These are phyloP conservation scores for Theileria orientalis DNA, from an alignment of 169 alveolate genomes.

Conservation along the genomic window DNA sequence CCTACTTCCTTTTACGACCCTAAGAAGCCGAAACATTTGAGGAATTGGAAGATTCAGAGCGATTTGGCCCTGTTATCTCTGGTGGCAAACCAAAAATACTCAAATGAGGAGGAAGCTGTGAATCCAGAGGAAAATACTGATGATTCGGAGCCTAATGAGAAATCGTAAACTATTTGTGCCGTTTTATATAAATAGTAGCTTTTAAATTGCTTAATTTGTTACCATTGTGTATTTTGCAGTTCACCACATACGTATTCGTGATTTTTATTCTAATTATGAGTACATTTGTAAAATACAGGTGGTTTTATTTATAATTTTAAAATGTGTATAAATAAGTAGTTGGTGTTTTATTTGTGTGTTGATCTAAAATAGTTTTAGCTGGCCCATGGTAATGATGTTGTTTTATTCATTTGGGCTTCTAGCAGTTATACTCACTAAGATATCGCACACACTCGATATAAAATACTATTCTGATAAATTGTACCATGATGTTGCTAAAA, in stretches of 20 bases:
- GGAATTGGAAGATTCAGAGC: constrained; percentile 72
- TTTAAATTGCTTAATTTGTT: constrained; percentile 5
- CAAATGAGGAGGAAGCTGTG: neutral
- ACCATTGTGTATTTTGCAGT: neutral
- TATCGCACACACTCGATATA: constrained; percentile 6
- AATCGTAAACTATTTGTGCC: neutral
- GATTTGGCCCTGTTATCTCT: constrained; percentile 69
- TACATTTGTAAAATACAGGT: neutral
- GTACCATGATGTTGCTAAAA: neutral
- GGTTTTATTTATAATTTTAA: neutral
- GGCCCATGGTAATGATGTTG: constrained; percentile 2
- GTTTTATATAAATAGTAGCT: neutral
- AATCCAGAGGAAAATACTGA: neutral
- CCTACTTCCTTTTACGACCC: constrained; percentile 65
- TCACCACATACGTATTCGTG: constrained; percentile 4
- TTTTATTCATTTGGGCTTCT: neutral
- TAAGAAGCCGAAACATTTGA: constrained; percentile 42
- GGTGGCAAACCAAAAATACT: constrained; percentile 64
- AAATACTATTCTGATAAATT: neutral
- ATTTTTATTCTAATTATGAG: neutral
- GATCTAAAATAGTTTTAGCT: neutral
- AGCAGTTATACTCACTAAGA: neutral
- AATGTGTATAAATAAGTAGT: neutral
- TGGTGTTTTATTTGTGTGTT: neutral
- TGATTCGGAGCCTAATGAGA: neutral